phyloP scores from a whole-genome alignment of 371 early-diverging fungal species.

The Rhizopus sp. region DNA sequence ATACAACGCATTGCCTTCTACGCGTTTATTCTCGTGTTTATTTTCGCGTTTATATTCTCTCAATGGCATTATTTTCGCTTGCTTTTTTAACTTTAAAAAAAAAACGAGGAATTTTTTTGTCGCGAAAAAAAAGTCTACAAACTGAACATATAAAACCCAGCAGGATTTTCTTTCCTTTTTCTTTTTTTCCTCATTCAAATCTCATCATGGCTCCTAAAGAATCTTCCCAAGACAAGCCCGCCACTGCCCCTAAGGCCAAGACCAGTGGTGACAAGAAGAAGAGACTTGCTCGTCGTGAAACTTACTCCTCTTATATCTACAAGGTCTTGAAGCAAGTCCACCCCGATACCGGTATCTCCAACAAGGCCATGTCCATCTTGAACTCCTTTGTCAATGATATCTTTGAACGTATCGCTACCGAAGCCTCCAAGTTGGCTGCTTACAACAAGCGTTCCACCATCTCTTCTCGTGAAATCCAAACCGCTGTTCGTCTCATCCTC shows the following conservation, averaged over 20 bases:
- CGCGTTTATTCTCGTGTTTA: no score
- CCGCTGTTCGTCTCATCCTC: slow-evolving; percentile 90
- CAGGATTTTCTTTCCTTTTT: background rate
- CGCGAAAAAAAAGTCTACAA: no score
- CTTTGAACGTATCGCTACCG: slow-evolving; percentile 90
- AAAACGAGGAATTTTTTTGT: no score
- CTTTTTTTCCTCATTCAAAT: background rate
- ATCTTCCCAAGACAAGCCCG: no score
- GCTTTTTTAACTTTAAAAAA: no score
- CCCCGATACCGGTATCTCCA: slow-evolving; percentile 97
- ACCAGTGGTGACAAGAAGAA: no score
- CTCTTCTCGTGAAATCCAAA: slow-evolving; percentile 95
- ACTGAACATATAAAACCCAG: no score
- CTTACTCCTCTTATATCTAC: slow-evolving; percentile 95
- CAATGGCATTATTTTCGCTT: no score
- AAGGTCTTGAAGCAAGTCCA: slow-evolving; percentile 97
- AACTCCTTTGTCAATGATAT: slow-evolving; percentile 98
- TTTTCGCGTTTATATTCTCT: no score
- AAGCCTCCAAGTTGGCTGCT: slow-evolving; percentile 92
- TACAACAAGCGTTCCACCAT: slow-evolving; percentile 97
- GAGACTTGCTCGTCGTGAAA: slow-evolving; percentile 74
- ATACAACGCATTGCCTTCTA: no score
- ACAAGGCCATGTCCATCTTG: slow-evolving; percentile 98
- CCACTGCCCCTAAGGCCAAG: no score
- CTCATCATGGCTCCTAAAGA: no score